Base-by-base conservation (phyloP, 2,329 filamentous ascomycete species). In the Hymenoscyphus infarciens region DNA sequence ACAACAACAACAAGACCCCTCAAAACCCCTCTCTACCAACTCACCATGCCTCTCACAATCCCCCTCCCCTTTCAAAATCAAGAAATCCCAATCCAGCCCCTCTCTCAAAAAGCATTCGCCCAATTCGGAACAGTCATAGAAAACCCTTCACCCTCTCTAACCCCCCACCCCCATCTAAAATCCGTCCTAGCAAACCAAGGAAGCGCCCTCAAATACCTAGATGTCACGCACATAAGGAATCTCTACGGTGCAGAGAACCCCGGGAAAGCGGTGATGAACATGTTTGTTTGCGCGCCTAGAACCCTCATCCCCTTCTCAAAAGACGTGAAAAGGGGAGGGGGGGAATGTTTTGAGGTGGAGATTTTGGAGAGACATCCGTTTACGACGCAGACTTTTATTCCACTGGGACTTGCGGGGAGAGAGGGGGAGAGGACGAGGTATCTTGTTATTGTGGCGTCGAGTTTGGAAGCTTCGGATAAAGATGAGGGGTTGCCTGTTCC, bases 321-420 rank as follows among this genome's bases (percentile, higher is more conserved):
- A 27, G 67, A 63, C n/a, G 11, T 60, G 22, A 64, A 63, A 25
- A 63, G 69, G 35, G 66, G 65, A 49, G 67, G 70, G 29, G 29
- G 29, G 29, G 29, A 5, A 31, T 31, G 83, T 3, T 90, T 97
- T 73, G 80, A 83, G 55, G 82, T 97, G 60, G 77, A 78, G 22
- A 84, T 97, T 62, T 84, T 98, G 33, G 95, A 99, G 76, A 83
- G 95, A 45, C 95, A 99, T 76, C 94, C 95, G 0, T 98, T 87
- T 77, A 98, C 95, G 1, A 91, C 91, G 1, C 95, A 99, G 78
- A 97, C 92, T 0, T 98, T 99, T 76, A 83, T 91, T 53, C 95
- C 95, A 0, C 79, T 97, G 58, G 84, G 85, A 39, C 70, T 87
- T 31, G 79, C 77, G 1, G 70, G 77, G 11, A 77, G 78, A n/a